Base-by-base conservation (phyloP, 805 yeast species). In the Wickerhamomyces tratensis region DNA sequence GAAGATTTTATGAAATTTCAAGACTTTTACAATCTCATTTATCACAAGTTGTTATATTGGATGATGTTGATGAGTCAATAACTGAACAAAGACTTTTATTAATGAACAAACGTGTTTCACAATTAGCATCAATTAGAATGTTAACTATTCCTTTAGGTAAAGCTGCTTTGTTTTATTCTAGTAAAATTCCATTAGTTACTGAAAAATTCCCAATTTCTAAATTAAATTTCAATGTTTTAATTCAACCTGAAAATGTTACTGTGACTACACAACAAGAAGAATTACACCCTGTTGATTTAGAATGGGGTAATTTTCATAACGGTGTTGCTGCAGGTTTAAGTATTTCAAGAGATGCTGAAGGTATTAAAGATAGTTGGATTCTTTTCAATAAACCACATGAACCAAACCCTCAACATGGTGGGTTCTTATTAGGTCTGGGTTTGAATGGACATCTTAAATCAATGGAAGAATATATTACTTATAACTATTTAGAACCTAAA, bases 401-500 rank as follows among this genome's bases (percentile, higher is more conserved):
- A 5, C 58, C 84, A 31, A 79, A 77, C 50, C 74, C 95, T 0
- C 89, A 86, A 47, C 96, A 89, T 65, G 97, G 96, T 25, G 99
- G 99, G 0, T 88, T 93, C 51, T 62, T 93, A n/a, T 63, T 87
- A 15, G 98, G 97, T 0, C 66, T 93, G 26, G 99, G 99, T 0
- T 64, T 93, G 30, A 86, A 86, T 61, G 98, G 98, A 0, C 96
- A 89, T 57, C 63, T 93, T 52, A 78, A 74, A 43, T 70, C 72
- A 36, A 63, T 93, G 26, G 98, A 91, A 54, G 96, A 93, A 59
- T 93, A 98, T 97, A 96, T 89, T 57, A 84, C 91, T 30, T 93
- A 87, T 59, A 89, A 91, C 55, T 88, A 87, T 50, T 64, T 93
- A 41, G 95, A 96, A 0, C 95, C 96, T 1, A 89, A 93, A 49